A percentile compares a stretch with the other conserved stretches of the same genome.
Evolutionary conservation across 2,329 filamentous ascomycete species (phyloP).

Genomic region (Scytalidium sp.): DNA sequence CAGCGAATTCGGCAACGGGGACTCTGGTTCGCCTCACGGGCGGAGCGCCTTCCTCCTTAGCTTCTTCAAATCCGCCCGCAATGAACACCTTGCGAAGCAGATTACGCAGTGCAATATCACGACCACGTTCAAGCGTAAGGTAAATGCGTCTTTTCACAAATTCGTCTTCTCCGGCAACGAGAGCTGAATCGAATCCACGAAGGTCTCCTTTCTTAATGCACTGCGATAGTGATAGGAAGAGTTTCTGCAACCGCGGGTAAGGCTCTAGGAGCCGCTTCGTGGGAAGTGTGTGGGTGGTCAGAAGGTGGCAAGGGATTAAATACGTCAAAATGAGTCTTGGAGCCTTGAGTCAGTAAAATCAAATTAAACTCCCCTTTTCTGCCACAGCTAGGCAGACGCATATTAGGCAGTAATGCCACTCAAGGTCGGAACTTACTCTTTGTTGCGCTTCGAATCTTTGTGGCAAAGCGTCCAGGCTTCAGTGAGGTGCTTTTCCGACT

Average conservation of each 20-base stretch:
- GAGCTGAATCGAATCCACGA: slow-evolving; percentile 76
- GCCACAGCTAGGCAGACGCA: background rate
- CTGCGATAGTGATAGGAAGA: slow-evolving; percentile 74
- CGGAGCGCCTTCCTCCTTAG: slow-evolving; percentile 63
- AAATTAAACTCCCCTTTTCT: slow-evolving; percentile 1
- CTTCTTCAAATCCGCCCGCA: slow-evolving; percentile 74
- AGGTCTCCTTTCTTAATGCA: slow-evolving; percentile 85
- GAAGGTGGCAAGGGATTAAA: slow-evolving; percentile 86
- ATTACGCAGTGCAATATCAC: slow-evolving; percentile 90
- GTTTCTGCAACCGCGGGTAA: slow-evolving; percentile 70
- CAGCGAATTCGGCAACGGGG: slow-evolving; percentile 78
- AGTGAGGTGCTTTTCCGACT: slow-evolving; percentile 78
- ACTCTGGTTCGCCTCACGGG: slow-evolving; percentile 72
- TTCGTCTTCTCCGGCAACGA: slow-evolving; percentile 81
- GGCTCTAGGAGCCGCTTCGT: slow-evolving; percentile 66
- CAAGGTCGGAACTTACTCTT: slow-evolving; percentile 59
- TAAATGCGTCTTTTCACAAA: slow-evolving; percentile 94
- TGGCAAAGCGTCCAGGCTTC: slow-evolving; percentile 83
- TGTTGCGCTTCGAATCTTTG: slow-evolving; percentile 67
- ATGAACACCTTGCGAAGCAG: slow-evolving; percentile 89
- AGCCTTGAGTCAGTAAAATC: slow-evolving; percentile 16
- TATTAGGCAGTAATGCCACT: background rate
- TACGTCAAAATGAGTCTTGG: slow-evolving; percentile 85
- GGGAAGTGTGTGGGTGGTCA: slow-evolving; percentile 84
- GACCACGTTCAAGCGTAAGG: slow-evolving; percentile 85